Percentiles rank a stretch among this genome's conserved stretches.
These are phyloP conservation scores for Cercospora sp. DNA, from an alignment of 2,329 filamentous ascomycete genomes.

Conservation along the genomic window DNA sequence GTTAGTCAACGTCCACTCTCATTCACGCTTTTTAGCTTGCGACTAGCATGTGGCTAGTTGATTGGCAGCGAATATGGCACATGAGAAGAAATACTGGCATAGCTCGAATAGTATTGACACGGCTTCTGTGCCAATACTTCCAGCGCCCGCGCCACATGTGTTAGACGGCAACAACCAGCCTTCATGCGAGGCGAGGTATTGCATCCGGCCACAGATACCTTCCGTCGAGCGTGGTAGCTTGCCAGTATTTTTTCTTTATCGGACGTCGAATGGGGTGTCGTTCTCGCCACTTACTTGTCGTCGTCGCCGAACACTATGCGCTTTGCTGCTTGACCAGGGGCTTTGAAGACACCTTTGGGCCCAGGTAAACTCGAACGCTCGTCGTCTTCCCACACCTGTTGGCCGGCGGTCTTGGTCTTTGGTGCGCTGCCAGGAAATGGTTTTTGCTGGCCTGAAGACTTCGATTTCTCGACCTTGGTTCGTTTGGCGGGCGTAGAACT, in stretches of 20 bases:
- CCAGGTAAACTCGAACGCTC: constrained; percentile 18
- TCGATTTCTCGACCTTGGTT: constrained; percentile 7
- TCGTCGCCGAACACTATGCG: constrained; percentile 29
- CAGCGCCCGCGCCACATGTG: not conserved
- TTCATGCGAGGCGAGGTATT: not conserved
- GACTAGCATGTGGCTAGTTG: not conserved
- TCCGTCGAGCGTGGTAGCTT: not conserved
- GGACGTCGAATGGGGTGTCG: not conserved
- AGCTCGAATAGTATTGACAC: not conserved
- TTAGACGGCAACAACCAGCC: not conserved
- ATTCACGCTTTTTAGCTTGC: not conserved
- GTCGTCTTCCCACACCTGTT: constrained; percentile 10
- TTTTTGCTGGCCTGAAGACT: constrained; percentile 4
- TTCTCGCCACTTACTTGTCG: constrained; percentile 25
- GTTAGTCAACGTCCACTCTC: not conserved
- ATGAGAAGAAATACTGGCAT: not conserved
- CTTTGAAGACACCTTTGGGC: constrained; percentile 21
- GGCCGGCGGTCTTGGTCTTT: constrained; percentile 4
- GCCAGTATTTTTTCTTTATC: not conserved
- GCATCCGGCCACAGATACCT: too few species aligned
- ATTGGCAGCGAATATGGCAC: not conserved
- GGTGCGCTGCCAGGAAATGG: constrained; percentile 13
- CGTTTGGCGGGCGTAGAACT: constrained; percentile 20
- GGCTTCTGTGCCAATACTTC: not conserved
- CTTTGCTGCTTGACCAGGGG: constrained; percentile 23